Percentiles rank a stretch among this genome's conserved stretches.
Conservation (phyloP, 1,284 basidiomycete genomes). For the Trametes pubescens region DNA sequence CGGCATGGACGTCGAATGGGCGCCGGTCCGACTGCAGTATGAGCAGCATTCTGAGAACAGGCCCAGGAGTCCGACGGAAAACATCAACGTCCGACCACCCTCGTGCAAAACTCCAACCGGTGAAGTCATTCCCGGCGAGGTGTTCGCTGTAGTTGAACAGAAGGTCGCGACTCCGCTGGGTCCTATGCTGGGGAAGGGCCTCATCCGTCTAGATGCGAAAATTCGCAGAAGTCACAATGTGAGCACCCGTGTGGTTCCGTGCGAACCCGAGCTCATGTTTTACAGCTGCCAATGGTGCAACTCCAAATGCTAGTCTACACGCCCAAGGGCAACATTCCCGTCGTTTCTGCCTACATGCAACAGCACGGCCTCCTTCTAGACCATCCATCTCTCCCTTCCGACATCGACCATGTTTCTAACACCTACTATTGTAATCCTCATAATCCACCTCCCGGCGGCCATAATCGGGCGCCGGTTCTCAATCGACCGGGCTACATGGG, state of each 20-base stretch:
- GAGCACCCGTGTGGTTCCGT: conserved; percentile 41
- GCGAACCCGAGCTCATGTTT: conserved; percentile 17
- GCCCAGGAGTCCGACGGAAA: conserved; percentile 64
- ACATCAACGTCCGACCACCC: conserved; percentile 84
- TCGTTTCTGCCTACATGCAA: conserved; percentile 81
- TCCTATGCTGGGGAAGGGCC: conserved; percentile 82
- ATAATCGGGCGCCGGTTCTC: conserved; percentile 53
- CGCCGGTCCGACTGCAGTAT: conserved; percentile 78
- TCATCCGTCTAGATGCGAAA: conserved; percentile 86
- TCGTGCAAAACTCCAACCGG: conserved; percentile 56
- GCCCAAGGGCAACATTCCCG: conserved; percentile 87
- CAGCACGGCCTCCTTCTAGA: conserved; percentile 78
- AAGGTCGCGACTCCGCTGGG: conserved; percentile 81
- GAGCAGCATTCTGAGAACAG: conserved; percentile 69
- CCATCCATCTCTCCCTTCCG: conserved; percentile 73
- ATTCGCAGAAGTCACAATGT: conserved; percentile 70
- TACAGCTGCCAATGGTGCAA: conserved; percentile 79
- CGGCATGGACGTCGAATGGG: conserved; percentile 69
- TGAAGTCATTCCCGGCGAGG: conserved; percentile 63
- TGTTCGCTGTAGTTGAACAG: conserved; percentile 88
- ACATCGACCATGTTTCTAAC: conserved; percentile 64
- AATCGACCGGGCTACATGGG: conserved; percentile 53
- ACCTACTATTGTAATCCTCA: conserved; percentile 91
- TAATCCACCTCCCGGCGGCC: conserved; percentile 78
- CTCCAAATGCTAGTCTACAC: conserved; percentile 92